Conservation (phyloP, 1,284 basidiomycete species). For the Puccinia hordei region DNA sequence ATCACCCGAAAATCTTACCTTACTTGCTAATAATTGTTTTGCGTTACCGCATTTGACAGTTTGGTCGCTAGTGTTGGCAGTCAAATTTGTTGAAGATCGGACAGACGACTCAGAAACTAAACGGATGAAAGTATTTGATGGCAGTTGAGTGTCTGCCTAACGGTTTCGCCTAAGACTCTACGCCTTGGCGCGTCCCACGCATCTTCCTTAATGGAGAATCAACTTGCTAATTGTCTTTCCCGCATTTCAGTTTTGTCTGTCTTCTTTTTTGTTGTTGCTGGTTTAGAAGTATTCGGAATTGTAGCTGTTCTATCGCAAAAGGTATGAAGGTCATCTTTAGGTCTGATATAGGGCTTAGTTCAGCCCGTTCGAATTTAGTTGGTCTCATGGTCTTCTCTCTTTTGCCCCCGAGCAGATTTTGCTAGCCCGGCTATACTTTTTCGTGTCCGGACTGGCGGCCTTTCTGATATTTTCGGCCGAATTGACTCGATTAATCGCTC, state of each 20-base stretch:
- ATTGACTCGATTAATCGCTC: conserved; percentile 47
- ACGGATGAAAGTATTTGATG: conserved; percentile 47
- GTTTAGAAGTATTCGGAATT: conserved; percentile 41
- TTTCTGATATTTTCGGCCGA: conserved; percentile 47
- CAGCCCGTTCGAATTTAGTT: neutral
- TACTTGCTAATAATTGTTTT: neutral
- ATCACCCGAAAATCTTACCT: neutral
- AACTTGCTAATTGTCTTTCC: neutral
- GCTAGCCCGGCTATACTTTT: conserved; percentile 33
- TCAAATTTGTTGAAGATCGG: conserved; percentile 47
- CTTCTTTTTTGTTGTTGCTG: conserved; percentile 48
- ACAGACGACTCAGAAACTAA: conserved; percentile 32
- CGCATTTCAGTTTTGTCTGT: conserved; percentile 37
- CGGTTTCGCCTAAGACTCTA: neutral
- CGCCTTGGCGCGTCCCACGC: neutral
- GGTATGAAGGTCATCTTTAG: neutral
- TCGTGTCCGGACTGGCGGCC: conserved; percentile 38
- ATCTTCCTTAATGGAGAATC: neutral
- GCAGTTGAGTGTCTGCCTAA: conserved; percentile 36
- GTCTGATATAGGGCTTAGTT: neutral
- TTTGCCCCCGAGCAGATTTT: conserved; percentile 18
- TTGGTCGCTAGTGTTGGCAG: conserved; percentile 44
- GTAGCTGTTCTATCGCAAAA: conserved; percentile 32
- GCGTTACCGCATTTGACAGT: conserved; percentile 21
- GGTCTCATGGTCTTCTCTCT: neutral